Percentiles rank a stretch among this genome's conserved stretches.
These are phyloP conservation scores for Cinchona pubescens DNA, from an alignment of 257 asterid genomes.

Conservation along the genomic window DNA sequence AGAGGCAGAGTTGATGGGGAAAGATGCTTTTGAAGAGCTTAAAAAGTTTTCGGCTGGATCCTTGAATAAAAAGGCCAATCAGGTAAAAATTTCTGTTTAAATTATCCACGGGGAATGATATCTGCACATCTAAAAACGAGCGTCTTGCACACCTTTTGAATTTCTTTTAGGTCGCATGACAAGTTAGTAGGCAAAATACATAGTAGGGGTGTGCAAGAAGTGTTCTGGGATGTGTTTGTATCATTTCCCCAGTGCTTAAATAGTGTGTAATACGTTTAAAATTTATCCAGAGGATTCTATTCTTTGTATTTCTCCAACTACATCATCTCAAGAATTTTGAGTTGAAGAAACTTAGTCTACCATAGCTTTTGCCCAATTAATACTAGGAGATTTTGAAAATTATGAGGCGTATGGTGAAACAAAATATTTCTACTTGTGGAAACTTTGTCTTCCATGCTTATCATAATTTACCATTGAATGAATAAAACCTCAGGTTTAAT, in stretches of 20 bases:
- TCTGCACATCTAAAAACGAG: no score
- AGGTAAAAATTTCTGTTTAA: slow-evolving; percentile 35
- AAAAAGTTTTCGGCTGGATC: slow-evolving; percentile 70
- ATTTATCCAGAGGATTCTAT: not conserved
- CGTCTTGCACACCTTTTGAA: no score
- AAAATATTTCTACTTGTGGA: not conserved
- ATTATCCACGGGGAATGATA: not conserved
- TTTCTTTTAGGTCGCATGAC: not conserved
- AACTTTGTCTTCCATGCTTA: no score
- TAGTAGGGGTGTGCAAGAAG: not conserved
- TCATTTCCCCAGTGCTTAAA: not conserved
- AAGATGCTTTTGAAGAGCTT: slow-evolving; percentile 95
- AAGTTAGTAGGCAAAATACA: not conserved
- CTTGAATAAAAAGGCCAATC: slow-evolving; percentile 27
- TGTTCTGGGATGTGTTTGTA: not conserved
- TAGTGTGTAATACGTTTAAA: not conserved
- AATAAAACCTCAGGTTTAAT: not conserved
- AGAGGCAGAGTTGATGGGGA: slow-evolving; percentile 56
- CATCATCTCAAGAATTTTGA: not conserved
- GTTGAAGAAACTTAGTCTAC: not conserved
- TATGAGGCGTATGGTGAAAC: not conserved
- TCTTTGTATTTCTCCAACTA: not conserved
- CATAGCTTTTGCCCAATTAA: not conserved
- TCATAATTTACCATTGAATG: not conserved
- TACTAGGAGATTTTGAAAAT: not conserved